Evolutionary conservation across 345 rosid genomes (phyloP), one percentile per base, ranked within the genome.

Genomic region (Bretschneidera sinensis): DNA sequence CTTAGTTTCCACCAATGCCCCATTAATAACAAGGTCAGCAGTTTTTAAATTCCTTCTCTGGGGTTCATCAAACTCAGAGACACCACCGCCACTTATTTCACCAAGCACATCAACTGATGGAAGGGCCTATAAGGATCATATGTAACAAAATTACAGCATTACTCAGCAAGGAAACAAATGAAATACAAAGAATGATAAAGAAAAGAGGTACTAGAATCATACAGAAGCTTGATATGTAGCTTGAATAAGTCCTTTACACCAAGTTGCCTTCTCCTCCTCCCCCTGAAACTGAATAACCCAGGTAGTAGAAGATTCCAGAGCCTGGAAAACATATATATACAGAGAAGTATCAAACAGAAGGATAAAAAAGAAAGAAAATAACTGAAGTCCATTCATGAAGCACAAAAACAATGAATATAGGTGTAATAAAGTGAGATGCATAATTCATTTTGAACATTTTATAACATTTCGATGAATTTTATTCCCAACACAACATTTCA

Each of bases 211-310:
- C 67, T 18, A 55, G 35, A 57, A 49, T 62, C 65, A 55, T 90
- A 94, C 99, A 67, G 99, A 94, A 78, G 99, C 96, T 81, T 79
- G 90, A 78, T 90, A 94, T 33, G 89, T 94, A 61, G 99, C 89
- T 78, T 75, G 97, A 59, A 82, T 60, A 62, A 94, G 97, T 74
- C 84, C 88, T 72, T 83, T 90, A 72, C 86, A 70, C 99, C 99
- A 94, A 62, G 78, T 75, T 20, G 72, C 71, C 79, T 91, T 94
- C 59, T 86, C 91, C 70, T 83, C 88, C 72, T 75, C 86, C 54
- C 78, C 76, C 55, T 60, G 80, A 75, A 90, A 88, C 71, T 85
- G 96, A 62, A 94, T 77, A 56, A 94, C 82, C 97, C 92, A 90
- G 60, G 96, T 94, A 73, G 85, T 81, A 69, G 97, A 86, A 52